Evolutionary conservation across 208 protist species (phyloP).

Genomic region (Trichomonas vaginalis): DNA sequence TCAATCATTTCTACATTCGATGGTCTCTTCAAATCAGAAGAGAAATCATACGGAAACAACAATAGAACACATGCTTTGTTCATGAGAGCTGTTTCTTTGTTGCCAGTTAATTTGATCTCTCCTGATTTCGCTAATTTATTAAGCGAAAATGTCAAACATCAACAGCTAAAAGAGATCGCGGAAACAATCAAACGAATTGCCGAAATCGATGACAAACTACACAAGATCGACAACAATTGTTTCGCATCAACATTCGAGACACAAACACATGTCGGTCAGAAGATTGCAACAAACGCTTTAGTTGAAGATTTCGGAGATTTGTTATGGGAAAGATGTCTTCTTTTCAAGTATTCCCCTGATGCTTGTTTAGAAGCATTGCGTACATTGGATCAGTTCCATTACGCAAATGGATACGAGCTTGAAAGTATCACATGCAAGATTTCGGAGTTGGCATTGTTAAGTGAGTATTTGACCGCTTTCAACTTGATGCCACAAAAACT

Average conservation of each 20-base stretch:
- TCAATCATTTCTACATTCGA: not conserved
- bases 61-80: not conserved
- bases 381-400: not conserved
- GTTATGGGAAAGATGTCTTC: not conserved
- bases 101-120: not conserved
- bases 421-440: not conserved
- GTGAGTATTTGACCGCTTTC: not conserved
- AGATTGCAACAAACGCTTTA: no score
- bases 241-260: not conserved
- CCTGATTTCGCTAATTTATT: not conserved
- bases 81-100: not conserved
- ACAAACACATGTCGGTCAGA: not conserved
- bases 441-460: not conserved
- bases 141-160: no score
- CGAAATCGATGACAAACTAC: not conserved
- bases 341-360: not conserved
- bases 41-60: not conserved
- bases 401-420: not conserved
- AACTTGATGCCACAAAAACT: not conserved
- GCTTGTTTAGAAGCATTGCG: not conserved
- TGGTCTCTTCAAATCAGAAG: not conserved
- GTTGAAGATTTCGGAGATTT: not conserved
- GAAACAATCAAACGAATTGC: not conserved
- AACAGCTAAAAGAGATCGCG: not conserved
- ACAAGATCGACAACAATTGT: not conserved